phyloP scores from a whole-genome alignment of 2,329 filamentous ascomycete species.

The Claviceps sp. region DNA sequence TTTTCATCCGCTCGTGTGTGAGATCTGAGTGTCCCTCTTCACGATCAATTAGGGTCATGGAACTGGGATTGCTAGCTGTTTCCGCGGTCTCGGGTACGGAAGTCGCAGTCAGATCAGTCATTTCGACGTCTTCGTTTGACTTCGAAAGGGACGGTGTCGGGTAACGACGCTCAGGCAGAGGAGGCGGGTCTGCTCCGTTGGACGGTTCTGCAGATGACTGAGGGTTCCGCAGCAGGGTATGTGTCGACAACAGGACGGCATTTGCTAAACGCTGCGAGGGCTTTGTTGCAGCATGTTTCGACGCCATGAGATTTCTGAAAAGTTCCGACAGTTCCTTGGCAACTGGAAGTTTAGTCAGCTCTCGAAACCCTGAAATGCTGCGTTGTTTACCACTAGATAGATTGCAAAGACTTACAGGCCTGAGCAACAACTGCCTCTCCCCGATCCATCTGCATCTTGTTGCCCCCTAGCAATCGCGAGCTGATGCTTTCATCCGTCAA shows the following conservation, averaged over 20 bases:
- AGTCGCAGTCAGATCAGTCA: constrained; percentile 20
- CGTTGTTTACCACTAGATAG: neutral
- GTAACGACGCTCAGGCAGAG: constrained; percentile 35
- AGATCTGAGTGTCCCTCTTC: constrained; percentile 23
- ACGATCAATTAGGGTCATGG: constrained; percentile 37
- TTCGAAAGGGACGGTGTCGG: constrained; percentile 20
- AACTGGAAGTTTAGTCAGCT: constrained; percentile 39
- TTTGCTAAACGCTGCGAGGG: constrained; percentile 69
- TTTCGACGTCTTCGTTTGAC: constrained; percentile 20
- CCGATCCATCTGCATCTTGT: constrained; percentile 33
- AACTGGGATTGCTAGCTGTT: constrained; percentile 34
- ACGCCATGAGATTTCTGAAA: constrained; percentile 57
- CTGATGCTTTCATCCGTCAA: constrained; percentile 49
- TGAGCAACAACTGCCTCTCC: constrained; percentile 53
- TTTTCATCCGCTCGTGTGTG: constrained; percentile 22
- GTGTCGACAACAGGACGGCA: constrained; percentile 53
- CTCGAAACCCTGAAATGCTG: constrained; percentile 16
- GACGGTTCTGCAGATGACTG: constrained; percentile 15
- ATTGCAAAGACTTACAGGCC: constrained; percentile 47
- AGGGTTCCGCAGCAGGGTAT: constrained; percentile 21
- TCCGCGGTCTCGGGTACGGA: constrained; percentile 20
- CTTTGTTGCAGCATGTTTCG: constrained; percentile 46
- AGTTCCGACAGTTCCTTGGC: constrained; percentile 57
- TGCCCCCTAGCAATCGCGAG: constrained; percentile 61
- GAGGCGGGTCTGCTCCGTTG: constrained; percentile 25